phyloP scores from a whole-genome alignment of 306 rosid genomes.

The Begonia masoniana region DNA sequence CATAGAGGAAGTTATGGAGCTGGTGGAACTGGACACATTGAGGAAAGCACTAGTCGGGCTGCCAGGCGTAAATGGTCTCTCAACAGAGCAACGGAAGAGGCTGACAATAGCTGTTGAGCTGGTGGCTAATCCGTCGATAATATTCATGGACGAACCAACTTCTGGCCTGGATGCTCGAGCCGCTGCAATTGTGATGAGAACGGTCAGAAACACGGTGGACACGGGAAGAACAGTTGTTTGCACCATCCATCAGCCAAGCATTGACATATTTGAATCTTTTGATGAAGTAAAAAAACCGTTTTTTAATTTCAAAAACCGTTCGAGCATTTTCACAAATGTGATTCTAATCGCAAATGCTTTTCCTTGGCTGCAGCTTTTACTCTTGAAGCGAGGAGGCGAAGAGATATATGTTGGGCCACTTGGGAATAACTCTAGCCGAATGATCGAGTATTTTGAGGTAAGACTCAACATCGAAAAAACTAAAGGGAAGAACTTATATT shows the following conservation, averaged over 20 bases:
- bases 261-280: conserved; percentile 42
- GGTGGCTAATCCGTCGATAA: conserved; percentile 41
- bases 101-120: conserved; percentile 43
- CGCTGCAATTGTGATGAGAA: conserved; percentile 45
- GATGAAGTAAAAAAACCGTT: conserved; percentile 31
- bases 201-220: conserved; percentile 41
- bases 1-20: conserved; percentile 45
- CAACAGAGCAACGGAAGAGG: conserved; percentile 45
- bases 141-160: conserved; percentile 49
- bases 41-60: conserved; percentile 44
- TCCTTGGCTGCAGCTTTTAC: conserved; percentile 20
- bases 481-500: too few species aligned
- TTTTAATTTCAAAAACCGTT: background rate
- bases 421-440: conserved; percentile 23
- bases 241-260: conserved; percentile 51
- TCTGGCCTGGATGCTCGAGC: conserved; percentile 55
- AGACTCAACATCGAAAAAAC: background rate
- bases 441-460: conserved; percentile 36
- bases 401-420: conserved; percentile 35
- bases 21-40: conserved; percentile 32
- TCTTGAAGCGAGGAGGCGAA: conserved; percentile 32
- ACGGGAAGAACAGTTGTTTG: conserved; percentile 47
- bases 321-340: background rate
- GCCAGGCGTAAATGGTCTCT: conserved; percentile 39
- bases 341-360: background rate